These are phyloP conservation scores for Volvariella volvacea DNA, from an alignment of 1,284 basidiomycete genomes.

Conservation along the genomic window DNA sequence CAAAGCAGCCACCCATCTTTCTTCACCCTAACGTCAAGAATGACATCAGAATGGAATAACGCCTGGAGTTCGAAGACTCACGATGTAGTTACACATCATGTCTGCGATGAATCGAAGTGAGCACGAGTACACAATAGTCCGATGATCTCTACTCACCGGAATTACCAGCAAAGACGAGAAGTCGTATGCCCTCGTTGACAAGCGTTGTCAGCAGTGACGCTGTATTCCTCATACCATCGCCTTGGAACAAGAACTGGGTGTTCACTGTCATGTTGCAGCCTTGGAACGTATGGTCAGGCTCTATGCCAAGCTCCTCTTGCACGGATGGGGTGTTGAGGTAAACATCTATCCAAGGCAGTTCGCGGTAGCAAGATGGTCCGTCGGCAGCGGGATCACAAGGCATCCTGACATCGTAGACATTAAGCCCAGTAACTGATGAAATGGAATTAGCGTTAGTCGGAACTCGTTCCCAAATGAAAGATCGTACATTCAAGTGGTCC, in stretches of 20 bases:
- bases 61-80: conserved; percentile 23
- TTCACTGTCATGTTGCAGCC: conserved; percentile 43
- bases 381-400: too few species aligned
- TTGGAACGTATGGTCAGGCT: background rate
- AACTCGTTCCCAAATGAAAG: too few species aligned
- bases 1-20: conserved; percentile 49
- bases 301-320: background rate
- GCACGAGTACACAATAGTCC: background rate
- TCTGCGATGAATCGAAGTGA: conserved; percentile 28
- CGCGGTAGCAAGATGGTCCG: too few species aligned
- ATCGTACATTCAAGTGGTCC: too few species aligned
- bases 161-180: conserved; percentile 74
- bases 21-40: conserved; percentile 39
- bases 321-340: background rate
- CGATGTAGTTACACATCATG: conserved; percentile 65
- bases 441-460: too few species aligned
- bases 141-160: conserved; percentile 28
- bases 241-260: conserved; percentile 51
- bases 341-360: background rate
- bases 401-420: too few species aligned
- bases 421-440: too few species aligned
- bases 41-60: conserved; percentile 1
- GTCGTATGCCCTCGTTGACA: conserved; percentile 60
- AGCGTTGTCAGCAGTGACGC: conserved; percentile 61
- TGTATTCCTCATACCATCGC: conserved; percentile 66